Evolutionary conservation across 345 rosid genomes (phyloP), one percentile per base, ranked within the genome.

Genomic region (Aethionema arabicum): DNA sequence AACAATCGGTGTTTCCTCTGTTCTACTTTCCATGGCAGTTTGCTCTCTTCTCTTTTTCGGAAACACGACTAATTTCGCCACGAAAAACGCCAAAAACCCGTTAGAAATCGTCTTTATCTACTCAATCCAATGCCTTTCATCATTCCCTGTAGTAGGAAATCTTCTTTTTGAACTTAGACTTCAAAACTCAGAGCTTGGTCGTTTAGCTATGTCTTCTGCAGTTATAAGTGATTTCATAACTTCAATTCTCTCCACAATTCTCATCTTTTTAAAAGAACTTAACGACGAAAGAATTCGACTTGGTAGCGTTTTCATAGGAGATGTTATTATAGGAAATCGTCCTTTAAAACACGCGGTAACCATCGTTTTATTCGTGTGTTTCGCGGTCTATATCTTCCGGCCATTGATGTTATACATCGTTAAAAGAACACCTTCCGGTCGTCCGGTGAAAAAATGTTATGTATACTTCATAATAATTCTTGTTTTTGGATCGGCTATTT

Each of bases 151-250:
- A 2, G 65, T 80, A 3, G 72, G 72, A 13, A 56, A 63, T 57
- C 81, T 86, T 44, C 81, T 86, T 13, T 62, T 59, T 11, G 85
- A 84, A 56, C 76, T 84, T 5, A 68, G 75, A 43, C 68, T 82
- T 27, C 70, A 75, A 32, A 82, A 82, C 53, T 75, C 82, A 1
- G 87, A 82, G 62, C 76, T 82, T 3, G 82, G 84, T 0, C 79
- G 82, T 8, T 52, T 82, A 0, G 81, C 78, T n/a, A 66, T 82
- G 56, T 71, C 84, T 4, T 65, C 87, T 4, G 79, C 84, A 5
- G 60, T 74, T 12, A 55, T 79, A 6, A 63, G 79, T 42, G 76
- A 82, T 39, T 8, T 74, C 49, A 60, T 61, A 48, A 49, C 48
- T 3, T 51, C 56, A 3, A 45, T 73, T 31, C 63, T 47, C 5